phyloP scores from a whole-genome alignment of 257 asterid genomes.

The Petrea volubilis region DNA sequence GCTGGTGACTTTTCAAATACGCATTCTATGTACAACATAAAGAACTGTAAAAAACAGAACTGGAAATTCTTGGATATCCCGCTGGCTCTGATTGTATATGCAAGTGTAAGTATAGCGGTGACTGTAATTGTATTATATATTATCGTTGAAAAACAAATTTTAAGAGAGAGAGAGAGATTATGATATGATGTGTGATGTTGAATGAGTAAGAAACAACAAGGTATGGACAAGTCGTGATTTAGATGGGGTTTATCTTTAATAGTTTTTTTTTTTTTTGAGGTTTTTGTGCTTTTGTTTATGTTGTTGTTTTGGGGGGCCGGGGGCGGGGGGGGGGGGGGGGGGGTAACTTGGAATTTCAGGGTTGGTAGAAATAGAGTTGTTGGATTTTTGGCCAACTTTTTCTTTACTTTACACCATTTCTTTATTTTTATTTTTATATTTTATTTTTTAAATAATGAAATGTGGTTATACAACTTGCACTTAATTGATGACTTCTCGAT shows the following conservation, averaged over 20 bases:
- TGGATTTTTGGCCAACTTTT: neutral
- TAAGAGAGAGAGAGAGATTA: neutral
- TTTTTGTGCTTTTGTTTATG: neutral
- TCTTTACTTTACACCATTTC: too few relatives aligned
- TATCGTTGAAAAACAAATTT: neutral
- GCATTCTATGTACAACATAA: neutral
- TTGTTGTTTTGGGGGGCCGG: constrained; percentile 25
- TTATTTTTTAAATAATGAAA: neutral
- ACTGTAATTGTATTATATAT: neutral
- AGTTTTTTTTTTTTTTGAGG: neutral
- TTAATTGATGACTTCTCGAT: too few relatives aligned
- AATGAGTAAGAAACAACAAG: constrained; percentile 22
- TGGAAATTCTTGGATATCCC: constrained; percentile 4
- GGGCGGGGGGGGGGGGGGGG: too few relatives aligned
- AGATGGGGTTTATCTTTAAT: constrained; percentile 10
- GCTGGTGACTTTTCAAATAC: constrained; percentile 36
- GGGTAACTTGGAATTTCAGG: too few relatives aligned
- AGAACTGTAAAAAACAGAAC: neutral
- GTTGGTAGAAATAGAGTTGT: too few relatives aligned
- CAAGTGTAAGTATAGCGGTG: constrained; percentile 21
- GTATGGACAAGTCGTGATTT: constrained; percentile 21
- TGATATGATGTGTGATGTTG: constrained; percentile 16
- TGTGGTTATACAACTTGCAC: too few relatives aligned
- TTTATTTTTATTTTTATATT: too few relatives aligned
- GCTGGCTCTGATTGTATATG: constrained; percentile 26